Base-by-base conservation (phyloP, 331 rosid species). In the Malus hybrid region DNA sequence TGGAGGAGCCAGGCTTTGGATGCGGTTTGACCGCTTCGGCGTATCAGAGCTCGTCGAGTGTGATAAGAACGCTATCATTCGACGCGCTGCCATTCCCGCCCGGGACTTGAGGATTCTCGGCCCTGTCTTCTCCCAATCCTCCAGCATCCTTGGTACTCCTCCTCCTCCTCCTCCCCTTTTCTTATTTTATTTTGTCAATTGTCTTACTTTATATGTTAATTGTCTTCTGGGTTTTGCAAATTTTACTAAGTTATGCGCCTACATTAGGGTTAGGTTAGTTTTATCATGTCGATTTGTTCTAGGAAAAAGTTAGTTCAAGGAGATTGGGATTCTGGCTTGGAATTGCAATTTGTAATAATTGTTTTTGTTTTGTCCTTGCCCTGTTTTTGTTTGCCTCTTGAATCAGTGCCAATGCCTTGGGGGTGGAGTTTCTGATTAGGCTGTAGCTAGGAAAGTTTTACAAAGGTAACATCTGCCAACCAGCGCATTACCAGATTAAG, bases 51-150 rank as follows among this genome's bases (percentile, higher is more conserved):
- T 91, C 9, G 82, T 86, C 4, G 97, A 94, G 84, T 87, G 83
- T 77, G 98, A 94, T 66, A 94, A 92, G 78, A 90, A 66, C 77
- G 82, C 93, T 6, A 90, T 94, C 50, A 82, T 91, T 70, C 91
- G 85, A n/a, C 89, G 87, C 16, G 93, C 96, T 48, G 84, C 81
- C 34, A 88, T 94, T 81, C 97, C 98, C 7, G 83, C 96, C 4
- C 80, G 96, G 62, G 98, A 94, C 82, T 80, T 94, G 83, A 86
- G 97, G 68, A 86, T 91, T 66, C 83, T 90, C 53, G 98, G 97
- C 63, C 98, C 98, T 44, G 83, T 94, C 66, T 94, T 91, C 93
- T 90, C 97, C 29, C 89, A 94, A 18, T 87, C 98, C 63, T 91
- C 96, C 30, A 90, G 81, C 74, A 91, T 92, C 58, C 96, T 92